phyloP scores from a whole-genome alignment of 2,329 filamentous ascomycete genomes.

The Calonectria pseudoreteaudii region DNA sequence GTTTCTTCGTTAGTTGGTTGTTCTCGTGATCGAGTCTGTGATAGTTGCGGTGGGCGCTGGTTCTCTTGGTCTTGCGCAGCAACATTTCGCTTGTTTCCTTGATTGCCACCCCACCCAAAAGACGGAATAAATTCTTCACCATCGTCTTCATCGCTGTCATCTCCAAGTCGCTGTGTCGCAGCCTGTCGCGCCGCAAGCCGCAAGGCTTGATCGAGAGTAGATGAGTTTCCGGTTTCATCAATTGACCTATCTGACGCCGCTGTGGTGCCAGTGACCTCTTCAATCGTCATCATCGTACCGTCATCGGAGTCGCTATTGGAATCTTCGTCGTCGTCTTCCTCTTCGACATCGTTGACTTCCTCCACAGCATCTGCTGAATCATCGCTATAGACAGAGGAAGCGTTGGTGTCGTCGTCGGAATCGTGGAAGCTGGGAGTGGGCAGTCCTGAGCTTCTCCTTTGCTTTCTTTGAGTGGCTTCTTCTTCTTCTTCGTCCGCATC shows the following conservation, averaged over 20 bases:
- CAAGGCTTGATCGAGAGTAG: slow-evolving; percentile 81
- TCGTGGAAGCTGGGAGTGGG: slow-evolving; percentile 74
- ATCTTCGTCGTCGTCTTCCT: slow-evolving; percentile 52
- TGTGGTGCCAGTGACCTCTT: slow-evolving; percentile 79
- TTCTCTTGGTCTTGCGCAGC: slow-evolving; percentile 56
- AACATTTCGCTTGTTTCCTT: slow-evolving; percentile 51
- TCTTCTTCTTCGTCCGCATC: slow-evolving; percentile 68
- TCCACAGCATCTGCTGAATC: slow-evolving; percentile 68
- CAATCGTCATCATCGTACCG: slow-evolving; percentile 84
- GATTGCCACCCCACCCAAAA: slow-evolving; percentile 81
- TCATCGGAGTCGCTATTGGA: slow-evolving; percentile 74
- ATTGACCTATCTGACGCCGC: slow-evolving; percentile 69
- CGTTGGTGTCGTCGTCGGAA: slow-evolving; percentile 74
- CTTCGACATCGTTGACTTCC: slow-evolving; percentile 66
- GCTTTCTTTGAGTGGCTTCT: slow-evolving; percentile 63
- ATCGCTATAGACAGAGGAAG: slow-evolving; percentile 83
- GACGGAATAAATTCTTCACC: slow-evolving; percentile 80
- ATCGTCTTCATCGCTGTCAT: slow-evolving; percentile 61
- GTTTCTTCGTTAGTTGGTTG: slow-evolving; percentile 42
- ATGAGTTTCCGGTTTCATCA: slow-evolving; percentile 75
- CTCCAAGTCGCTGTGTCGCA: slow-evolving; percentile 76
- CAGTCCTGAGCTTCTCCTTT: slow-evolving; percentile 75
- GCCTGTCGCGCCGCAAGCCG: slow-evolving; percentile 81
- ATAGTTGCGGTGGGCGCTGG: slow-evolving; percentile 35
- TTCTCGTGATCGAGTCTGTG: slow-evolving; percentile 18